A percentile compares a stretch with the other conserved stretches of the same genome.
Conservation (phyloP, 2,329 filamentous ascomycete species). For the Rutstroemia sp. region DNA sequence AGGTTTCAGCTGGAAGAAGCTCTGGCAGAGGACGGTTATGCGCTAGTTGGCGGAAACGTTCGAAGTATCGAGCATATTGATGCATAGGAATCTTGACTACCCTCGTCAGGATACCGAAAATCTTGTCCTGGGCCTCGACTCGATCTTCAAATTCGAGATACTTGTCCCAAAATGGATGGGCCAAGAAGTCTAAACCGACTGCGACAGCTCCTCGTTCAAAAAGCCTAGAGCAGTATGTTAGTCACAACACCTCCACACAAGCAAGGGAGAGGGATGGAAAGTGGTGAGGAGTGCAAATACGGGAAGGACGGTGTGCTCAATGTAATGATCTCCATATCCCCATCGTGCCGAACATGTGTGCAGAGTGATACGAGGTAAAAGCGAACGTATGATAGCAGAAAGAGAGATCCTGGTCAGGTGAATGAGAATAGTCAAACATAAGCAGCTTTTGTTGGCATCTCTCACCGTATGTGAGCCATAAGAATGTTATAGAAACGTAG, state of each 20-base stretch:
- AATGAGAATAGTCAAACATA: constrained; percentile 56
- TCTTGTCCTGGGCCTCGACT: constrained; percentile 72
- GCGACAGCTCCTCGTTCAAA: constrained; percentile 83
- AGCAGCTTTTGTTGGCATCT: constrained; percentile 55
- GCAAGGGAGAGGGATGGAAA: constrained; percentile 23
- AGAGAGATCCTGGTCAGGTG: constrained; percentile 55
- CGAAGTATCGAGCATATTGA: constrained; percentile 91
- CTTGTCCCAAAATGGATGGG: constrained; percentile 98
- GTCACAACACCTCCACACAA: constrained; percentile 8
- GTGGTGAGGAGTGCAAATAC: constrained; percentile 52
- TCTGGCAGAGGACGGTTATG: constrained; percentile 66
- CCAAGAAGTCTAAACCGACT: constrained; percentile 87
- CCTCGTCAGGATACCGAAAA: constrained; percentile 76
- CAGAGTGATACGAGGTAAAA: constrained; percentile 33
- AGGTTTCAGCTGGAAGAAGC: constrained; percentile 59
- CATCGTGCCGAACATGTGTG: constrained; percentile 33
- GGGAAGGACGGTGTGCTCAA: constrained; percentile 48
- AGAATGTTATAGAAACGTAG: constrained; percentile 29
- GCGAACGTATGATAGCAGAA: constrained; percentile 39
- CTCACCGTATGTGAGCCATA: constrained; percentile 57
- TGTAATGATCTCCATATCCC: constrained; percentile 40
- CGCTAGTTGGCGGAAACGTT: constrained; percentile 74
- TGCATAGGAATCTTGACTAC: constrained; percentile 90
- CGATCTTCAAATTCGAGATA: constrained; percentile 96
- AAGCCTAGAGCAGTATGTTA: constrained; percentile 48